These are phyloP conservation scores for Fomitopsis schrenkii DNA, from an alignment of 1,284 basidiomycete genomes.

Conservation along the genomic window DNA sequence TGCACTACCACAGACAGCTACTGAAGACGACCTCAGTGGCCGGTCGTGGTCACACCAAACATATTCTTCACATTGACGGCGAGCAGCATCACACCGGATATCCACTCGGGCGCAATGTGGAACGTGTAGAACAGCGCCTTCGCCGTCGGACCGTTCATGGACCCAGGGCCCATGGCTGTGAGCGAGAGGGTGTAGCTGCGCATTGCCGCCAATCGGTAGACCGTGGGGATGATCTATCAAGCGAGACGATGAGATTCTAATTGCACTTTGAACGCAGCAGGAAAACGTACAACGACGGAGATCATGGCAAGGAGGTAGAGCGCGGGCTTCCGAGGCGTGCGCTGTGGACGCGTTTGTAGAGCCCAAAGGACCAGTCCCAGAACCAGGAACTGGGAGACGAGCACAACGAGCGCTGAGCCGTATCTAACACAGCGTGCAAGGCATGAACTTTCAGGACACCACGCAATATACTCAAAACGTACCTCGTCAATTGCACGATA, in stretches of 20 bases:
- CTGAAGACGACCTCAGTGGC: background rate
- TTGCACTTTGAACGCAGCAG: too few species aligned
- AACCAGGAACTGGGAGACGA: background rate
- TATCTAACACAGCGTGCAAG: constrained; percentile 8
- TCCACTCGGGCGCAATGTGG: constrained; percentile 40
- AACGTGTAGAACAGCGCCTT: constrained; percentile 42
- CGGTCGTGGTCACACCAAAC: constrained; percentile 14
- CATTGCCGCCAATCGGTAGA: constrained; percentile 42
- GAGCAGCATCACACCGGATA: constrained; percentile 29
- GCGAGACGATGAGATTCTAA: background rate
- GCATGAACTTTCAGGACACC: background rate
- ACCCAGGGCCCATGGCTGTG: constrained; percentile 27
- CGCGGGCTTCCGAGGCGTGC: background rate
- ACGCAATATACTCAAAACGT: background rate
- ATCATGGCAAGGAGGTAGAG: background rate
- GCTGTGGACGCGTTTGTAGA: background rate
- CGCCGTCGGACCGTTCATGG: constrained; percentile 29
- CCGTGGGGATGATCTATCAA: constrained; percentile 21
- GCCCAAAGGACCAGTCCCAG: constrained; percentile 10
- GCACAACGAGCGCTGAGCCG: constrained; percentile 6
- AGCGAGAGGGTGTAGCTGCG: constrained; percentile 30
- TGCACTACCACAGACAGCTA: background rate
- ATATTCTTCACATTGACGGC: constrained; percentile 30
- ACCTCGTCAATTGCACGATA: constrained; percentile 21
- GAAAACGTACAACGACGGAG: background rate